Percentiles rank a stretch among this genome's conserved stretches.
phyloP scores from a whole-genome alignment of 1,139 yeast species.

The Geotrichum reessii region DNA sequence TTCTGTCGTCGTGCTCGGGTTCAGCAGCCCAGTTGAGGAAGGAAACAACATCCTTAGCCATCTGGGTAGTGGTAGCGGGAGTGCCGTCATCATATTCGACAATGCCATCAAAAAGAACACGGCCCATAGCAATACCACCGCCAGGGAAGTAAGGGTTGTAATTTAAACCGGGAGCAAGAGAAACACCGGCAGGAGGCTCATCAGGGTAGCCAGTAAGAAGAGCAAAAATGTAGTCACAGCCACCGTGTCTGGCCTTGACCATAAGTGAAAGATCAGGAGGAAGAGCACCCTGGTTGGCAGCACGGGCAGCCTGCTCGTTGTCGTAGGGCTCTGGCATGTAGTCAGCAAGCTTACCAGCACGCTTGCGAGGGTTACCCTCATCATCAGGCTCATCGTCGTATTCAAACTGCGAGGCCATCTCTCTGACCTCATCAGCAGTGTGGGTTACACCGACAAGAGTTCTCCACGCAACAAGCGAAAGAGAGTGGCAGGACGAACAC shows the following conservation, averaged over 20 bases:
- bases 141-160: conserved; percentile 99
- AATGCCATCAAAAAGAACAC: conserved; percentile 93
- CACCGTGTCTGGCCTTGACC: conserved; percentile 99
- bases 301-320: conserved; percentile 98
- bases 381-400: conserved; percentile 99
- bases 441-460: conserved; percentile 95
- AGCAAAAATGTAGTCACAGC: conserved; percentile 89
- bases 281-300: conserved; percentile 97
- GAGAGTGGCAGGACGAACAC: conserved; percentile 97
- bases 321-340: conserved; percentile 92
- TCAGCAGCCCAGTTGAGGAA: conserved; percentile 98
- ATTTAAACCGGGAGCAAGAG: conserved; percentile 86
- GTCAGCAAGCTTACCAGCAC: conserved; percentile 97
- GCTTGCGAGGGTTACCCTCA: conserved; percentile 96
- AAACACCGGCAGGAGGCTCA: conserved; percentile 97
- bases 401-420: conserved; percentile 92
- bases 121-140: conserved; percentile 98
- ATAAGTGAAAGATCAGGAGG: conserved; percentile 98
- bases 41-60: conserved; percentile 96
- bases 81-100: conserved; percentile 99
- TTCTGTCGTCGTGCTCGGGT: conserved; percentile 98
- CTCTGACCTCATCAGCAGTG: conserved; percentile 84
- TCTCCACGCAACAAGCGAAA: conserved; percentile 98
- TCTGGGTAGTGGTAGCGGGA: conserved; percentile 95
- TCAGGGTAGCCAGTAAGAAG: conserved; percentile 98